Evolutionary conservation across 2,329 filamentous ascomycete species (phyloP).

Genomic region (Podosphaera fusca): DNA sequence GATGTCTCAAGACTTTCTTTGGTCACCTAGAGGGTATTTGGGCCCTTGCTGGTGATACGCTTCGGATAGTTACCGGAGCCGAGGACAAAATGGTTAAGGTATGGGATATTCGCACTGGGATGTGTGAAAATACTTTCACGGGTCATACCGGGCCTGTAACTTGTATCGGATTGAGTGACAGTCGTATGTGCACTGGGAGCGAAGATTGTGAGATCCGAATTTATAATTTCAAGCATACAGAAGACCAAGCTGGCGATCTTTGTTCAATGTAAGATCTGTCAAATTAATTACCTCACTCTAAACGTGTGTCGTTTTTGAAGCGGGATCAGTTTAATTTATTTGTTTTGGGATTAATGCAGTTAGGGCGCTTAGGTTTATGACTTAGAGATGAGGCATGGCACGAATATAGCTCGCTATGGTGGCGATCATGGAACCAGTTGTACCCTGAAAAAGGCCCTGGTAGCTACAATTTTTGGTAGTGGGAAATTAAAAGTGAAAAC

Average conservation of each 20-base stretch:
- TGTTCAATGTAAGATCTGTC: background rate
- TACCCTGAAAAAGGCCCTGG: too few species aligned
- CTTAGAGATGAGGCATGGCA: too few species aligned
- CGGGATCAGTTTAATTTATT: too few species aligned
- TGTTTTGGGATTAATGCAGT: too few species aligned
- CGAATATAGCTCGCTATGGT: too few species aligned
- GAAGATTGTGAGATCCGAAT: conserved; percentile 83
- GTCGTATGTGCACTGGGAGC: conserved; percentile 69
- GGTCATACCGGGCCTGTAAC: conserved; percentile 82
- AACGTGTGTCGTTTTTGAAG: background rate
- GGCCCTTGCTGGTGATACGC: conserved; percentile 70
- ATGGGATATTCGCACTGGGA: conserved; percentile 81
- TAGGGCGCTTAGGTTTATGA: too few species aligned
- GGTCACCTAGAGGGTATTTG: conserved; percentile 92
- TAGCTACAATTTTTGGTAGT: too few species aligned
- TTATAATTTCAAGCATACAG: conserved; percentile 37
- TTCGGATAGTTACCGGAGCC: conserved; percentile 70
- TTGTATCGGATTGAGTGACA: conserved; percentile 77
- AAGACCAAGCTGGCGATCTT: background rate
- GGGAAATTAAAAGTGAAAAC: too few species aligned
- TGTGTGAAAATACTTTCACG: conserved; percentile 78
- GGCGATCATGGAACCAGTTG: too few species aligned
- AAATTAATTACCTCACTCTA: background rate
- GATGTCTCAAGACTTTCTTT: conserved; percentile 79
- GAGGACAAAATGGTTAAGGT: conserved; percentile 91